These are phyloP conservation scores for Botrytis squamosa DNA, from an alignment of 2,329 filamentous ascomycete genomes.

Conservation along the genomic window DNA sequence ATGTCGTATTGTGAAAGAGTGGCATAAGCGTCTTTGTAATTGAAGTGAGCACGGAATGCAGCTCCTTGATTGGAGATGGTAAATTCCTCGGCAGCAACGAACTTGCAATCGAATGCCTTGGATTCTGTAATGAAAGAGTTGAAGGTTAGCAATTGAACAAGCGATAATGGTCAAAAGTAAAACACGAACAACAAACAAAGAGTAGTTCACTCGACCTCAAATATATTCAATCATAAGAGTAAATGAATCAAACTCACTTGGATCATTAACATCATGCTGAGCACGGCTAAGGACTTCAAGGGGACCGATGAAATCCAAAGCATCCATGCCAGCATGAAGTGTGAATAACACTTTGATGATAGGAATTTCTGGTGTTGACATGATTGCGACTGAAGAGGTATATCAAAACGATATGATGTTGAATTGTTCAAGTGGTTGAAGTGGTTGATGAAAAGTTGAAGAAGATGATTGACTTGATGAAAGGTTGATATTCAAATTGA, in stretches of 20 bases:
- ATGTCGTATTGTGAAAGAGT: constrained; percentile 63
- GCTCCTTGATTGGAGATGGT: constrained; percentile 61
- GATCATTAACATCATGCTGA: constrained; percentile 53
- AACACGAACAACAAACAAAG: constrained; percentile 14
- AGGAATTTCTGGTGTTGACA: constrained; percentile 37
- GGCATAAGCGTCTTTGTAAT: constrained; percentile 75
- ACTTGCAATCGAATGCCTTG: constrained; percentile 34
- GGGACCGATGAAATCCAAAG: constrained; percentile 56
- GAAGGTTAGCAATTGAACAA: neutral
- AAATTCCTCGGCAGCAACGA: constrained; percentile 49
- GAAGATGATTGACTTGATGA: constrained; percentile 5
- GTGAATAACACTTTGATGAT: constrained; percentile 60
- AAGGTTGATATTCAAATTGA: neutral
- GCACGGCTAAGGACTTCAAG: constrained; percentile 56
- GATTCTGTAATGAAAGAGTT: constrained; percentile 27
- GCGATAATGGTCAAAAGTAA: neutral
- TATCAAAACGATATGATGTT: neutral
- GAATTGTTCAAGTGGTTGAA: neutral
- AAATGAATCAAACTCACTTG: constrained; percentile 41
- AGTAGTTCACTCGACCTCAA: neutral
- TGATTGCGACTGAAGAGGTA: constrained; percentile 30
- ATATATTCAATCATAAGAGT: neutral
- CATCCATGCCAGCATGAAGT: constrained; percentile 54
- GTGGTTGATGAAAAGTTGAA: neutral
- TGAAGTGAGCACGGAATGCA: constrained; percentile 70